A percentile compares a stretch with the other conserved stretches of the same genome.
Evolutionary conservation across 148 eudicot genomes (phyloP).

Genomic region (Fallopia convolvulus): DNA sequence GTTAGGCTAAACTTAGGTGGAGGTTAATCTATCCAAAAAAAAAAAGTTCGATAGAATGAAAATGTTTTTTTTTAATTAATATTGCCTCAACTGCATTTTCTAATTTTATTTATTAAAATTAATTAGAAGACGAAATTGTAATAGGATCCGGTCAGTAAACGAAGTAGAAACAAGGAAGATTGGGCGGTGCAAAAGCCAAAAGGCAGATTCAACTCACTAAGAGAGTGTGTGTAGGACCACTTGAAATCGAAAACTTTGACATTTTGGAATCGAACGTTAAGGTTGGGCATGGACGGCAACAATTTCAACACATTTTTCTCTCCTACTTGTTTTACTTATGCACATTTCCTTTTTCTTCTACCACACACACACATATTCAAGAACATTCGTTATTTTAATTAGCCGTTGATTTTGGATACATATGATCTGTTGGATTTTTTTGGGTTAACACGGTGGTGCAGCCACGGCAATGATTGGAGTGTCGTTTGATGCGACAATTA

Average conservation of each 20-base stretch:
- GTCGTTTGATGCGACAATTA: too few species aligned
- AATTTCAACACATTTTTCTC: neutral
- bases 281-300: neutral
- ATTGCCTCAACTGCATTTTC: neutral
- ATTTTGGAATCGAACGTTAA: slow-evolving; percentile 1
- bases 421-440: too few species aligned
- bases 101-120: neutral
- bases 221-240: neutral
- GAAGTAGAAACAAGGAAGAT: neutral
- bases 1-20: too few species aligned
- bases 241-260: neutral
- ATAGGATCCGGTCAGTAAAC: neutral
- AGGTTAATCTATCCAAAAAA: too few species aligned
- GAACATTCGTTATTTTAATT: neutral
- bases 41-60: too few species aligned
- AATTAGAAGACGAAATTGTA: neutral
- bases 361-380: neutral
- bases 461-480: too few species aligned
- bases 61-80: too few species aligned
- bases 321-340: slow-evolving; percentile 2
- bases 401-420: neutral
- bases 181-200: neutral
- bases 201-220: neutral
- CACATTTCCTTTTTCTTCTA: neutral
- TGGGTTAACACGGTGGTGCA: too few species aligned